Evolutionary conservation across 23 red algal species (phyloP).

Genomic region (Gracilaria domingensis): DNA sequence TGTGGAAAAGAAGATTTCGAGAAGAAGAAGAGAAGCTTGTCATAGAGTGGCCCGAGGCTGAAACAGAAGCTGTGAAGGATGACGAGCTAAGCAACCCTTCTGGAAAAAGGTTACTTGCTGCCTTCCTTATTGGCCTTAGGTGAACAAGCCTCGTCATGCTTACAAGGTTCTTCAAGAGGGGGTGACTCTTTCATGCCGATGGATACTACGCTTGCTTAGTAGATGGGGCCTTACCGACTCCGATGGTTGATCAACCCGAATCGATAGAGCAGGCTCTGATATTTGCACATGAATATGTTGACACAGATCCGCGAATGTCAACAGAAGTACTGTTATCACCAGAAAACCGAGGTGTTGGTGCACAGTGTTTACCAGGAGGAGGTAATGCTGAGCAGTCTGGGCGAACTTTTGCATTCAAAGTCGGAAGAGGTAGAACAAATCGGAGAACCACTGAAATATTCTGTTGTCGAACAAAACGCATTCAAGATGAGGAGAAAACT

Average conservation of each 20-base stretch:
- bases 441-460: background rate
- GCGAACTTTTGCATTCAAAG: background rate
- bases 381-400: constrained; percentile 7
- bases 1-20: background rate
- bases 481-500: background rate
- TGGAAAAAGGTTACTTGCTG: constrained; percentile 37
- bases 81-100: constrained; percentile 10
- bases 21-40: constrained; percentile 55
- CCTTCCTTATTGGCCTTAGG: constrained; percentile 58
- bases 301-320: background rate
- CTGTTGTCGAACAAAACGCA: background rate
- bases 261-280: constrained; percentile 70
- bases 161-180: constrained; percentile 16
- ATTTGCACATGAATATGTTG: constrained; percentile 24
- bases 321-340: constrained; percentile 19
- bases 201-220: constrained; percentile 59
- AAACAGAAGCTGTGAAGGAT: constrained; percentile 18
- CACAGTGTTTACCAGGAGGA: background rate
- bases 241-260: constrained; percentile 60
- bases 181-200: constrained; percentile 35
- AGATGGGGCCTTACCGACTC: constrained; percentile 58
- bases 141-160: constrained; percentile 27
- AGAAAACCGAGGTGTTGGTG: background rate
- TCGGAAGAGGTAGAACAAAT: constrained; percentile 10
- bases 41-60: constrained; percentile 60